Evolutionary conservation across 1,284 basidiomycete genomes (phyloP).

Genomic region (Omphalotus olearius): DNA sequence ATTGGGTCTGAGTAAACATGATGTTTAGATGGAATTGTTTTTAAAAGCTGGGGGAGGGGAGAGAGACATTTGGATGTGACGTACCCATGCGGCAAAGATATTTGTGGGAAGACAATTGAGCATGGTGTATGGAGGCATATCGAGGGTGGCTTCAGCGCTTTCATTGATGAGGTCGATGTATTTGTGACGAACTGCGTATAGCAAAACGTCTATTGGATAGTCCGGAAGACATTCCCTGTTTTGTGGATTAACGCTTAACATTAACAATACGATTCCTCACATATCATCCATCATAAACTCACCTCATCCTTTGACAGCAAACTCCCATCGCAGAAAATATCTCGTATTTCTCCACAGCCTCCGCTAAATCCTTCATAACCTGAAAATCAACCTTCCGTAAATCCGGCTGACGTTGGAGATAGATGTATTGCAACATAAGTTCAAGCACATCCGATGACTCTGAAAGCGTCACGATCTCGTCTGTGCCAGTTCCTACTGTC

Average conservation of each 20-base stretch:
- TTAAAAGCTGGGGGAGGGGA: neutral
- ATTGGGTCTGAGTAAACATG: constrained; percentile 11
- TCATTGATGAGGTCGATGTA: constrained; percentile 15
- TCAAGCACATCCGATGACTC: constrained; percentile 19
- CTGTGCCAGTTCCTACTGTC: constrained; percentile 5
- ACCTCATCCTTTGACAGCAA: constrained; percentile 20
- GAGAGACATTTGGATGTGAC: neutral
- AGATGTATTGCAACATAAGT: constrained; percentile 24
- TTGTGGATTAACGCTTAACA: too few species aligned
- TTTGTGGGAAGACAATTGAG: constrained; percentile 10
- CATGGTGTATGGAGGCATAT: constrained; percentile 14
- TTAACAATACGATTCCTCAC: neutral
- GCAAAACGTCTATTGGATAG: constrained; percentile 14
- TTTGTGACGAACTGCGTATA: constrained; percentile 14
- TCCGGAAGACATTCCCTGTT: constrained; percentile 12
- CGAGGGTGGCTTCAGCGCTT: constrained; percentile 14
- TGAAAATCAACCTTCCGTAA: constrained; percentile 13
- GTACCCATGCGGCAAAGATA: constrained; percentile 16
- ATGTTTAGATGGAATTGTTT: neutral
- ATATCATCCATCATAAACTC: neutral
- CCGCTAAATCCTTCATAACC: constrained; percentile 21
- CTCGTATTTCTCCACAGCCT: constrained; percentile 29
- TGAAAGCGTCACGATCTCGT: constrained; percentile 19
- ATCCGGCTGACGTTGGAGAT: constrained; percentile 20
- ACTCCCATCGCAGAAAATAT: constrained; percentile 25